phyloP scores from a whole-genome alignment of 345 rosid species.

The Fremontodendron californicum region DNA sequence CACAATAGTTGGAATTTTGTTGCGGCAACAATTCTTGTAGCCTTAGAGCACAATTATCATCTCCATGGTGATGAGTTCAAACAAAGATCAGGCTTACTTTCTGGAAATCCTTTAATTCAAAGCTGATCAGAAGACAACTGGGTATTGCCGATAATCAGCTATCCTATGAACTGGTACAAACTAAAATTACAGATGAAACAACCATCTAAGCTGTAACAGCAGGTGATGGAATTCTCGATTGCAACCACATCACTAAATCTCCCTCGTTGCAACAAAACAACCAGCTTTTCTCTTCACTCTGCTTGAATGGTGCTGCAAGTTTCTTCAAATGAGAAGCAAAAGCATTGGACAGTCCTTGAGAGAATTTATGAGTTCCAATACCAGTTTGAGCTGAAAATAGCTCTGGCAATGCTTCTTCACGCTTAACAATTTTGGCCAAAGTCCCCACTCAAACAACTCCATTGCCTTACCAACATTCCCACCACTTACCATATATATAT shows the following conservation, averaged over 20 bases:
- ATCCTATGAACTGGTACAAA: neutral
- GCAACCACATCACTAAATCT: constrained; percentile 61
- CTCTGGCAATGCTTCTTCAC: constrained; percentile 64
- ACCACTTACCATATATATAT: constrained; percentile 71
- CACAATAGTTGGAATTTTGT: too few species aligned
- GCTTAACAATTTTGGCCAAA: constrained; percentile 47
- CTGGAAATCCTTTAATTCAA: neutral
- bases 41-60: neutral
- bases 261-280: constrained; percentile 65
- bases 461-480: constrained; percentile 68
- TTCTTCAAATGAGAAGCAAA: constrained; percentile 59
- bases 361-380: constrained; percentile 71
- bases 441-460: constrained; percentile 63
- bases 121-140: neutral
- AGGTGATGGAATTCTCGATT: constrained; percentile 46
- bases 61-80: too few species aligned
- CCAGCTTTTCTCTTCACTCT: constrained; percentile 55
- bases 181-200: too few species aligned
- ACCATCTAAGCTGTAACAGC: constrained; percentile 24
- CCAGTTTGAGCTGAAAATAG: constrained; percentile 75
- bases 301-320: constrained; percentile 69
- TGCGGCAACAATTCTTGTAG: neutral
- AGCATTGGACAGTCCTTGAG: constrained; percentile 69
- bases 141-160: neutral
- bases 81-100: neutral